Evolutionary conservation across 331 rosid species (phyloP).

Genomic region (Acacia pycnantha): DNA sequence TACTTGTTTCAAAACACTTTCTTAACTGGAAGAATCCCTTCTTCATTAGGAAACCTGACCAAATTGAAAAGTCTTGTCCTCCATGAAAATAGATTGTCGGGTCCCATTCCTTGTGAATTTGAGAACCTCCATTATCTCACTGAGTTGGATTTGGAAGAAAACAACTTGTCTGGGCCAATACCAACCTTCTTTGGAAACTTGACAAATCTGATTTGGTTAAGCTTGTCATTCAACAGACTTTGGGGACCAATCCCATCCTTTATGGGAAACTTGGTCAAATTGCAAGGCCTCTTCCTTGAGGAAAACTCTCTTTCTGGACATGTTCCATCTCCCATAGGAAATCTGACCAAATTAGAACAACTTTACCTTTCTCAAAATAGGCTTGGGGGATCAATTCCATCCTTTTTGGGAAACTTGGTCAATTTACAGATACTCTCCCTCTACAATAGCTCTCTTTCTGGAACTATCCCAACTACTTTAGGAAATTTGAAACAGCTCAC

Average conservation of each 20-base stretch:
- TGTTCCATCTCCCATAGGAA: too few species aligned
- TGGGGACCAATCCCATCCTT: neutral
- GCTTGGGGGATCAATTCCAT: neutral
- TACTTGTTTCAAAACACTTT: too few species aligned
- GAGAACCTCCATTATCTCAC: conserved; percentile 12
- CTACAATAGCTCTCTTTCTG: neutral
- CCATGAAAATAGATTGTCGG: neutral
- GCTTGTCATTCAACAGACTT: neutral
- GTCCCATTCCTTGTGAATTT: conserved; percentile 30
- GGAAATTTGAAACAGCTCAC: neutral
- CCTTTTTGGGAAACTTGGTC: neutral
- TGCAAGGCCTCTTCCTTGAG: too few species aligned
- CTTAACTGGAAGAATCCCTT: too few species aligned
- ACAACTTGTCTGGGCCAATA: conserved; percentile 27
- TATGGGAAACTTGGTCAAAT: too few species aligned
- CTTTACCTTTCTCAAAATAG: too few species aligned
- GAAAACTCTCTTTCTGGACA: too few species aligned
- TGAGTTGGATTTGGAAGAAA: neutral
- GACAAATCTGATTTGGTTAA: neutral
- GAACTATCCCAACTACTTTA: neutral
- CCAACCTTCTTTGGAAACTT: conserved; percentile 21
- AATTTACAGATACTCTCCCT: neutral
- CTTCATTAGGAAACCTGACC: too few species aligned
- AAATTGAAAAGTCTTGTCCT: too few species aligned
- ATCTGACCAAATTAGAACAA: too few species aligned